Base-by-base conservation (phyloP, 108 stramenopile species). In the Cyclotella baltica region DNA sequence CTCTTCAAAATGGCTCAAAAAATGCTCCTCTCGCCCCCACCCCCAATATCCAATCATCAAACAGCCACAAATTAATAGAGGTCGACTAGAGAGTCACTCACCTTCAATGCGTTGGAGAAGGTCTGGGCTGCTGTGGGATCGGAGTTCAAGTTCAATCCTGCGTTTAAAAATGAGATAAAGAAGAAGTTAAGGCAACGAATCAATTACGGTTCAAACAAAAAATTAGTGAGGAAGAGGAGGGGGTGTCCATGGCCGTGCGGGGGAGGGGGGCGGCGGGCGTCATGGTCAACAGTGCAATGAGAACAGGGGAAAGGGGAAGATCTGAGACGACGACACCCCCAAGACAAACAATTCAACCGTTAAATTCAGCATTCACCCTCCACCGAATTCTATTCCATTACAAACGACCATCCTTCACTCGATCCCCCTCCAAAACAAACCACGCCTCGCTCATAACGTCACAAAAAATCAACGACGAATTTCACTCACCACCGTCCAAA, bases 401-500 rank as follows among this genome's bases (percentile, higher is more conserved):
- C n/a, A n/a, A n/a, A n/a, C n/a, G n/a, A n/a, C n/a, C n/a, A n/a
- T n/a, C n/a, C 47, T n/a, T 48, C 47, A 48, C 47, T 48, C 47
- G 6, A 48, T 48, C 2, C 2, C 35, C 2, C 18, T 3, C 11
- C 30, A 15, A 20, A 16, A 31, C 30, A 61, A 30, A 36, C 35
- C 61, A 22, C 35, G 13, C 1, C 15, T 36, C 4, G 0, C 22
- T 33, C 15, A 51, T 11, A 15, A 9, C 5, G 9, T 18, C 22
- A 38, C 2, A 38, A 71, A 56, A 34, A 58, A 13, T 10, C 5
- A 31, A 51, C 18, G 52, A 51, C 29, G 16, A 2, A 59, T 48
- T n/a, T n/a, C n/a, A 65, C 67, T 35, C 16, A 68, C 66, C 76
- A 50, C 52, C 65, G 19, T 76, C 76, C 76, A 76, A 62, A 16